These are phyloP conservation scores for Parathielavia appendiculata DNA, from an alignment of 495 filamentous ascomycete species.

Conservation along the genomic window DNA sequence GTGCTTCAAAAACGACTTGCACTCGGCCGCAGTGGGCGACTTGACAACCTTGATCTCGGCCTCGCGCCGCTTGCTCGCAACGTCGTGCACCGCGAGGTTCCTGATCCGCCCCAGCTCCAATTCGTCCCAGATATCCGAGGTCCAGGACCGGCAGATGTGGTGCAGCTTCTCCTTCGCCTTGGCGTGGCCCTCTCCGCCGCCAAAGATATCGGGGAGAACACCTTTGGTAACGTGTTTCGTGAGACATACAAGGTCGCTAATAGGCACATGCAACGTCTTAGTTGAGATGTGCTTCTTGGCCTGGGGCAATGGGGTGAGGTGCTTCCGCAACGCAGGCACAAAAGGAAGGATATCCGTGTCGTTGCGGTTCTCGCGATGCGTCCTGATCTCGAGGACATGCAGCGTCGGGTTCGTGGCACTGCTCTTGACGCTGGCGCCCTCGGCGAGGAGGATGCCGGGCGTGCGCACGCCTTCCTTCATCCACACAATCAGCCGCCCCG, in stretches of 20 bases:
- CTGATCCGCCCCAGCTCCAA: slow-evolving; percentile 74
- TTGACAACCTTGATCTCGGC: slow-evolving; percentile 54
- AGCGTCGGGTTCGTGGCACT: slow-evolving; percentile 58
- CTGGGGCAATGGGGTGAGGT: slow-evolving; percentile 57
- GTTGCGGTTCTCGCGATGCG: slow-evolving; percentile 56
- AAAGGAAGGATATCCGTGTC: slow-evolving; percentile 77
- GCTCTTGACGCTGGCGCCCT: slow-evolving; percentile 55
- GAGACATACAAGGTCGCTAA: slow-evolving; percentile 74
- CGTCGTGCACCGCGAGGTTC: slow-evolving; percentile 68
- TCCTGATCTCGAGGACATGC: slow-evolving; percentile 71
- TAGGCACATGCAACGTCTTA: slow-evolving; percentile 58
- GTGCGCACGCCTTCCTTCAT: slow-evolving; percentile 70
- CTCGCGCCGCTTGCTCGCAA: slow-evolving; percentile 60
- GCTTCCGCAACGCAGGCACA: slow-evolving; percentile 56
- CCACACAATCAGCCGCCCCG: slow-evolving; percentile 66
- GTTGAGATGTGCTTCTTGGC: slow-evolving; percentile 54
- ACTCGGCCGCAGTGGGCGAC: slow-evolving; percentile 52
- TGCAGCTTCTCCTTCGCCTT: slow-evolving; percentile 57
- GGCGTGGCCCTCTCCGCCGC: slow-evolving; percentile 32
- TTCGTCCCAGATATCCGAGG: slow-evolving; percentile 71
- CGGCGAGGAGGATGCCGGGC: slow-evolving; percentile 70
- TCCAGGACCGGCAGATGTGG: slow-evolving; percentile 64
- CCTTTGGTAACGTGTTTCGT: slow-evolving; percentile 68
- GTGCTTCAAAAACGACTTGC: slow-evolving; percentile 77
- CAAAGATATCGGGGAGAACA: slow-evolving; percentile 49